Percentiles rank a stretch among this genome's conserved stretches.
phyloP scores from a whole-genome alignment of 768 basidiomycete species.

The Melanogaster broomeanus region DNA sequence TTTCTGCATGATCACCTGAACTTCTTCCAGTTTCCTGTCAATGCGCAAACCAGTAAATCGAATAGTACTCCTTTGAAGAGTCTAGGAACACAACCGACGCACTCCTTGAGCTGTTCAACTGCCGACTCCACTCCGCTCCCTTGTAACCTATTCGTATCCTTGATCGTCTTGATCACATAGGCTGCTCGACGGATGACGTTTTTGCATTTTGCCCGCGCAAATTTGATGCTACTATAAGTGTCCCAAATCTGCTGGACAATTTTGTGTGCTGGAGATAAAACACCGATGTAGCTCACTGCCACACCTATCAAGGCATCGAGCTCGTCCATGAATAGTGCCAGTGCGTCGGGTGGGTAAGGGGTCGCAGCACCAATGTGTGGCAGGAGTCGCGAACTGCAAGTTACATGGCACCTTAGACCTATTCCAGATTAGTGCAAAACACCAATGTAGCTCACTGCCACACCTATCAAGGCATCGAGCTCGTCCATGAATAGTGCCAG shows the following conservation, averaged over 20 bases:
- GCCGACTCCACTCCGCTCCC: background rate
- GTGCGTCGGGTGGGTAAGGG: background rate
- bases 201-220: conserved; percentile 1
- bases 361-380: conserved; percentile 57
- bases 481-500: background rate
- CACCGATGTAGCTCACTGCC: conserved; percentile 53
- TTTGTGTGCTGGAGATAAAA: background rate
- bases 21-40: conserved; percentile 3
- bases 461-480: background rate
- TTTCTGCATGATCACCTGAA: background rate
- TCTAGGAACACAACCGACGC: background rate
- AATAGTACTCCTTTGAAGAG: background rate
- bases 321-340: background rate
- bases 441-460: conserved; percentile 54
- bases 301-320: background rate
- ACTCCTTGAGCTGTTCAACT: background rate
- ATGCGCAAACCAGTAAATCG: too few relatives aligned
- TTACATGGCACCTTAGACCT: background rate
- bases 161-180: background rate
- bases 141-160: background rate
- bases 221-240: background rate
- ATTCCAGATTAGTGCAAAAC: too few relatives aligned
- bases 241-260: background rate
- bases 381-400: conserved; percentile 61
- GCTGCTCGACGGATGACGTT: conserved; percentile 2